Base-by-base conservation (phyloP, 805 yeast genomes). In the Candida easanensis region DNA sequence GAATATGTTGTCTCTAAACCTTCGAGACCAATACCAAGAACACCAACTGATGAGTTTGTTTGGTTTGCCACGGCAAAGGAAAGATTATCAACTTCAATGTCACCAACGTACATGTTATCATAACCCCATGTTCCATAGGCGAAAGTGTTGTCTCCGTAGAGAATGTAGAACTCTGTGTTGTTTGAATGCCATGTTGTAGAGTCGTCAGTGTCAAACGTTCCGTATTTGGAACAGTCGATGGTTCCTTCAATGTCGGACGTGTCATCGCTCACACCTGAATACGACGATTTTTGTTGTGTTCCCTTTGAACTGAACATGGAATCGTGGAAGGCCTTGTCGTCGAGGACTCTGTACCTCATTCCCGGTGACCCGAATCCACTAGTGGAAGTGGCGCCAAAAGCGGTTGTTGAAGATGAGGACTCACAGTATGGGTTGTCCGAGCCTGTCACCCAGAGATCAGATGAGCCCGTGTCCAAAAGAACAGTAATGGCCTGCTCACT, bases 21-120 rank as follows among this genome's bases (percentile, higher is more conserved):
- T 5, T 77, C 65, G 39, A 84, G 69, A 10, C 93, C 91, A 49
- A 86, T 77, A 21, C 90, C 89, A 33, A 86, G 63, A 20, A 87
- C 91, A 43, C 95, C 91, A 35, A 63, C 63, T 8, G 78, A 61
- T 4, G 90, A 79, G 48, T 79, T 77, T 2, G 88, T 76, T 27
- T 63, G 61, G 56, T 79, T 78, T 3, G 86, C 95, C 19, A 88
- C 79, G 2, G 95, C 97, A 61, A 89, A 74, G 5, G 88, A 77
- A 23, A 84, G 64, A 43, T 69, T 65, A 0, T 68, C 56, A 13
- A 88, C 70, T 4, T 74, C 67, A 7, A 71, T 61, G 38, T 76
- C 79, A 36, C 80, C 79, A 44, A 88, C 64, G 2, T 53, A 47
- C 4, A 89, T 70, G 31, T 68, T 65, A 55, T 89, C 97, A 35